Conservation (phyloP, 148 eudicot species). For the Chenopodium suecicum region DNA sequence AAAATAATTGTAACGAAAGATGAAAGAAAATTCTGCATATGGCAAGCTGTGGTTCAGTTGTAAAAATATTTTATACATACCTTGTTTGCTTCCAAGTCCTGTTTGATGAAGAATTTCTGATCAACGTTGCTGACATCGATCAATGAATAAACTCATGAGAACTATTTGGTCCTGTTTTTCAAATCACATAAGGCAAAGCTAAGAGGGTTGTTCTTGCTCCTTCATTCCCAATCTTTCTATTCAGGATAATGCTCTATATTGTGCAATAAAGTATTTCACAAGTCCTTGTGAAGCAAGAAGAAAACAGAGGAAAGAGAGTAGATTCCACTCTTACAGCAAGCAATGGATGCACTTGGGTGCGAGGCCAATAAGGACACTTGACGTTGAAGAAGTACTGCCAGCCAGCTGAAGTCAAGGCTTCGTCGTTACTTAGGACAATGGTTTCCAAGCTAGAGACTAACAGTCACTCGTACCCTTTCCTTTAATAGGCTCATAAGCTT, state of each 20-base stretch:
- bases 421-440: not conserved
- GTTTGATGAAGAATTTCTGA: not conserved
- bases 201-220: not conserved
- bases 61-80: too few relatives aligned
- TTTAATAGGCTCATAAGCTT: too few relatives aligned
- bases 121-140: not conserved
- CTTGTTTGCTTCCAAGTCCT: not conserved
- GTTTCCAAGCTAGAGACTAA: not conserved
- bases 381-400: not conserved
- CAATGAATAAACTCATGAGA: not conserved
- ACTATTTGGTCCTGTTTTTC: not conserved
- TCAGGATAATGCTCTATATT: not conserved
- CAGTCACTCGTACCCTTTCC: not conserved
- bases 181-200: not conserved
- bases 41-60: not conserved
- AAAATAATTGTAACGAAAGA: too few relatives aligned
- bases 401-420: not conserved
- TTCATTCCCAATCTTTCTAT: too few relatives aligned
- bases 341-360: not conserved
- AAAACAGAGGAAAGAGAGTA: not conserved
- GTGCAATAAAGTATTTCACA: not conserved
- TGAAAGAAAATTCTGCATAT: not conserved
- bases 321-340: too few relatives aligned
- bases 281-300: not conserved
- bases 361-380: not conserved